These are phyloP conservation scores for Pilobolus umbonatus DNA, from an alignment of 192 early-diverging fungal genomes.

Conservation along the genomic window DNA sequence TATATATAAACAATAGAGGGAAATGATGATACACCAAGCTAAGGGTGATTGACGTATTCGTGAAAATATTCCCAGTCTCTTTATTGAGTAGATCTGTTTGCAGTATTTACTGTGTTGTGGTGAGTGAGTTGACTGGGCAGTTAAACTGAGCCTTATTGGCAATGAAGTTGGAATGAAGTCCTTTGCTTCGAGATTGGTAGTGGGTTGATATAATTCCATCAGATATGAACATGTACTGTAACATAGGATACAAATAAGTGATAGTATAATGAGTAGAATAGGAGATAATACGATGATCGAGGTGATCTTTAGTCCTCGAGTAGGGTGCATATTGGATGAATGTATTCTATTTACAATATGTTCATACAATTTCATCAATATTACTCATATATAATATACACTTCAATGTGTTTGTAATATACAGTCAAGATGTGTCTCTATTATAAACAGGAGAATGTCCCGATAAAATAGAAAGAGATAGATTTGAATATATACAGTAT, in stretches of 20 bases:
- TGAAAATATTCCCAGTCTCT: not conserved
- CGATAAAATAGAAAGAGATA: too few species aligned
- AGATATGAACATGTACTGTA: conserved; percentile 9
- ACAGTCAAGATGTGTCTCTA: too few species aligned
- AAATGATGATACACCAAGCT: conserved; percentile 5
- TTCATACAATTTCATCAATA: too few species aligned
- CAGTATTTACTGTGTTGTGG: conserved; percentile 4
- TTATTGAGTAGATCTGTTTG: too few species aligned
- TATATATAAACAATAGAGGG: too few species aligned
- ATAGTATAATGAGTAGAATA: conserved; percentile 7
- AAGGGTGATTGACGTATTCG: not conserved
- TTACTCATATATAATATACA: too few species aligned
- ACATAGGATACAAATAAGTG: conserved; percentile 2
- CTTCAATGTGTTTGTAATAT: too few species aligned
- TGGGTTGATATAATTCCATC: not conserved
- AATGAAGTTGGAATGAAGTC: not conserved
- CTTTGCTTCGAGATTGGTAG: too few species aligned
- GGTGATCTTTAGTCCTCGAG: conserved; percentile 9
- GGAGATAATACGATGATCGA: conserved; percentile 8
- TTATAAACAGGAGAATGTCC: too few species aligned
- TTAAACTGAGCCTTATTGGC: not conserved
- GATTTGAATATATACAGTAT: too few species aligned
- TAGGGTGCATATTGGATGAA: conserved; percentile 9
- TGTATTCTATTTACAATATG: too few species aligned
- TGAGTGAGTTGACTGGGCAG: not conserved